phyloP scores from a whole-genome alignment of 495 filamentous ascomycete species.

The Trichoderma parareesei region DNA sequence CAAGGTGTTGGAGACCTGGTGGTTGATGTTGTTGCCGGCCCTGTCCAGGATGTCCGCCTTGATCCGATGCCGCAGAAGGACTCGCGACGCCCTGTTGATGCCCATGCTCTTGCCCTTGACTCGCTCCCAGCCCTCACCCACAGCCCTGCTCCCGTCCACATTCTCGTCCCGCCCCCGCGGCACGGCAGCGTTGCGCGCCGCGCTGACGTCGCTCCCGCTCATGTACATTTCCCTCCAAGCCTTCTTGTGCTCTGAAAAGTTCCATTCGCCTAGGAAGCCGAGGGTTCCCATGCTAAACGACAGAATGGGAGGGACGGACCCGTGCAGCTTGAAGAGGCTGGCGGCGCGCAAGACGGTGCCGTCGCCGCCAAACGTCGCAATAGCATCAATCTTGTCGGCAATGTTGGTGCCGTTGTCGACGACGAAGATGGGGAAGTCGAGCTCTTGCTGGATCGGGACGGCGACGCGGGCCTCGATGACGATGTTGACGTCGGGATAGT shows the following conservation, averaged over 20 bases:
- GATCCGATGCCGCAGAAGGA: slow-evolving; percentile 78
- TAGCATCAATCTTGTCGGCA: slow-evolving; percentile 69
- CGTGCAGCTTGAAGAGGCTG: slow-evolving; percentile 77
- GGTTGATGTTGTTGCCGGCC: slow-evolving; percentile 46
- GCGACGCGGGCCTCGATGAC: slow-evolving; percentile 77
- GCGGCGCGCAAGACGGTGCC: slow-evolving; percentile 90
- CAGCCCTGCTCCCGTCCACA: slow-evolving; percentile 7
- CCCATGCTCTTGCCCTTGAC: slow-evolving; percentile 78
- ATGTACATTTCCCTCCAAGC: slow-evolving; percentile 91
- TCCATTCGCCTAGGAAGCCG: slow-evolving; percentile 95
- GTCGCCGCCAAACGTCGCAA: slow-evolving; percentile 86
- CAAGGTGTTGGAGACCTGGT: slow-evolving; percentile 22
- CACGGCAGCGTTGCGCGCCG: slow-evolving; percentile 33
- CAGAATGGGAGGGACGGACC: slow-evolving; percentile 81
- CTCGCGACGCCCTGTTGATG: slow-evolving; percentile 58
- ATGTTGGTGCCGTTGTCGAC: slow-evolving; percentile 27
- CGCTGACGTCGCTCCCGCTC: slow-evolving; percentile 62
- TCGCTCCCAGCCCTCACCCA: slow-evolving; percentile 50
- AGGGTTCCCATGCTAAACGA: slow-evolving; percentile 95
- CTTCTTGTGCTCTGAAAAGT: slow-evolving; percentile 79
- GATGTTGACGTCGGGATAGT: slow-evolving; percentile 73
- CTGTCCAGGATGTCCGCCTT: slow-evolving; percentile 70
- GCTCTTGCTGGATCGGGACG: slow-evolving; percentile 56
- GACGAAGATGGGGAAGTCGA: slow-evolving; percentile 74
- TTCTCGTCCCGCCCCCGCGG: slow-evolving; percentile 16